A percentile compares a stretch with the other conserved stretches of the same genome.
These are phyloP conservation scores for Gnetum montanum DNA, from an alignment of 75 land plant species.

Conservation along the genomic window DNA sequence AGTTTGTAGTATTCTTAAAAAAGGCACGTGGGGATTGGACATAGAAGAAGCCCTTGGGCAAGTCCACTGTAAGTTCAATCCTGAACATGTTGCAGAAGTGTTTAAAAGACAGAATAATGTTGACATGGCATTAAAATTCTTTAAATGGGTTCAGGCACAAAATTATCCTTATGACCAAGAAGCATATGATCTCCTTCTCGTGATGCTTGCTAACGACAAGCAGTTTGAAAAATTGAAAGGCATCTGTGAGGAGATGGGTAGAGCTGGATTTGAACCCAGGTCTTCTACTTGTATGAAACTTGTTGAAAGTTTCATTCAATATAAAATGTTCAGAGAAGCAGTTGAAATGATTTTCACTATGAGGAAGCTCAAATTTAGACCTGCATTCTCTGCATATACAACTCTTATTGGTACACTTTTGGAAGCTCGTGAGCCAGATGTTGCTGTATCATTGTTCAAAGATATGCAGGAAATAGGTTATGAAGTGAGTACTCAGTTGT, in stretches of 20 bases:
- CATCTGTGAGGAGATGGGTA: conserved; percentile 52
- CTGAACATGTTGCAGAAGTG: conserved; percentile 35
- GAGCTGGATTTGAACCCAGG: conserved; percentile 42
- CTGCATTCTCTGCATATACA: conserved; percentile 72
- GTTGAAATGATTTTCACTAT: conserved; percentile 45
- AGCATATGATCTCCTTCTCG: conserved; percentile 60
- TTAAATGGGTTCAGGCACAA: conserved; percentile 48
- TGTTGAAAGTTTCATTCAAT: conserved; percentile 23
- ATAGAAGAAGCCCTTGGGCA: conserved; percentile 31
- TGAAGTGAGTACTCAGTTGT: conserved; percentile 45
- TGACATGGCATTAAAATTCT: conserved; percentile 40
- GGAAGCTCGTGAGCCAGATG: conserved; percentile 35
- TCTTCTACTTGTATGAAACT: conserved; percentile 26
- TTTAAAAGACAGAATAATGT: conserved; percentile 50
- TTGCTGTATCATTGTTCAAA: conserved; percentile 52
- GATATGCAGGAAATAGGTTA: conserved; percentile 87
- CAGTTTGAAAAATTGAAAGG: conserved; percentile 31
- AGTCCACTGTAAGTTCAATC: conserved; percentile 14
- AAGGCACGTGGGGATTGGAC: conserved; percentile 38
- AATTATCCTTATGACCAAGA: conserved; percentile 31
- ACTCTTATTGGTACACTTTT: conserved; percentile 65
- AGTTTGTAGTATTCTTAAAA: conserved; percentile 31
- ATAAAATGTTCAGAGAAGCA: conserved; percentile 41
- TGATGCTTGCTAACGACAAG: conserved; percentile 30
- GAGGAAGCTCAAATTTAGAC: conserved; percentile 64